phyloP scores from a whole-genome alignment of 352 stramenopile species.

The Globisporangium sylvaticum region DNA sequence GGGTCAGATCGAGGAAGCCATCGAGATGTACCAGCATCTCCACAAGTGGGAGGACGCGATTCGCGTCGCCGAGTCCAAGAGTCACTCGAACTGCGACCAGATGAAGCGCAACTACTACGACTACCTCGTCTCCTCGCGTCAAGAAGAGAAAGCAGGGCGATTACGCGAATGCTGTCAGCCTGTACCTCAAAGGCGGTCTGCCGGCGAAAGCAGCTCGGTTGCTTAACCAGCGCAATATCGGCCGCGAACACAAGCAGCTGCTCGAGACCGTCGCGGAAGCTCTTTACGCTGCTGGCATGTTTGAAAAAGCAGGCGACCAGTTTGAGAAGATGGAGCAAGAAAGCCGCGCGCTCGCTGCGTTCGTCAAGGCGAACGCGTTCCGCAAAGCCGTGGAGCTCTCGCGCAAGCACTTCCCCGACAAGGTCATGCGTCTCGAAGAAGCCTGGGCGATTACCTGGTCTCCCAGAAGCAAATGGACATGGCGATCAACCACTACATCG shows the following conservation, averaged over 20 bases:
- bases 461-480: slow-evolving; percentile 93
- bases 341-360: slow-evolving; percentile 85
- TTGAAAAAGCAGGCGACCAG: slow-evolving; percentile 92
- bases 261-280: slow-evolving; percentile 91
- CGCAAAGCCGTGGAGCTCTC: slow-evolving; percentile 92
- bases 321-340: slow-evolving; percentile 93
- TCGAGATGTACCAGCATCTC: slow-evolving; percentile 94
- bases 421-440: slow-evolving; percentile 90
- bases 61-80: slow-evolving; percentile 84
- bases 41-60: slow-evolving; percentile 95
- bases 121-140: slow-evolving; percentile 89
- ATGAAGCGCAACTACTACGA: slow-evolving; percentile 93
- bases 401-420: slow-evolving; percentile 86
- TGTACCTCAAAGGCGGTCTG: slow-evolving; percentile 92
- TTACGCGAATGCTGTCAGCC: slow-evolving; percentile 84
- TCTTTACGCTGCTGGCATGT: slow-evolving; percentile 87
- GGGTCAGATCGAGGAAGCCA: slow-evolving; percentile 90
- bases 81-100: slow-evolving; percentile 63
- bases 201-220: slow-evolving; percentile 88
- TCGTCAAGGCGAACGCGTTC: slow-evolving; percentile 92
- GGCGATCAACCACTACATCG: slow-evolving; percentile 96
- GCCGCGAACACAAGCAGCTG: slow-evolving; percentile 80
- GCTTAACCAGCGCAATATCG: slow-evolving; percentile 83
- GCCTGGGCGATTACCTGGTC: slow-evolving; percentile 92
- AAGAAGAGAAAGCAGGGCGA: slow-evolving; percentile 91